Evolutionary conservation across 306 rosid genomes (phyloP), one percentile per base, ranked within the genome.

Genomic region (Cucurbita ficifolia): DNA sequence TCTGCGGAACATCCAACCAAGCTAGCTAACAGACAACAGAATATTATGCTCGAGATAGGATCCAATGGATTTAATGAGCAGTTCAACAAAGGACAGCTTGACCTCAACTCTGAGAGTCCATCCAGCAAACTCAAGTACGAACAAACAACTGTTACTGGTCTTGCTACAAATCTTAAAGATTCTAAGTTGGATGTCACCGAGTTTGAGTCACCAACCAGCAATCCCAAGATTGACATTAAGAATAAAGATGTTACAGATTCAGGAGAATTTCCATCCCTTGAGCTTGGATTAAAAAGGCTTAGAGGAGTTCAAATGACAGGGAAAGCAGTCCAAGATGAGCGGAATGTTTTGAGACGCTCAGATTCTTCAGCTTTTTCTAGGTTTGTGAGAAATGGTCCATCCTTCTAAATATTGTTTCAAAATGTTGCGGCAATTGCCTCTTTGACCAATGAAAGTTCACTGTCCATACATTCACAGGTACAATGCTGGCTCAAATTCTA

Each of bases 331-430:
- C 87, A 85, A 69, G 90, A 89, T 82, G 92, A 82, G 24, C 84
- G 88, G 51, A 86, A 85, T 84, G 89, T 85, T 76, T 83, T 88
- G 70, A 89, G 96, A 79, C 92, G 86, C 45, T 88, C 90, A 7
- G 92, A 88, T 53, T 88, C 82, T 77, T 85, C 96, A 59, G 94
- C 97, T 68, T 89, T 92, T 86, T 85, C 96, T 72, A 89, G 92
- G 97, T 92, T 82, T 74, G 68, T 72, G 46, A 46, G 53, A 38
- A 70, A 70, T 70, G 74, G 74, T 29, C 21, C 40, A 18, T 70
- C 59, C 46, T 70, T 43, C 19, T 48, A 46, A 7, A 70, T 8
- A 16, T 50, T 33, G 46, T 49, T 70, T 70, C 59, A 16, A 70
- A 70, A 29, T 70, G 46, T 49, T 29, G 22, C 8, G 59, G 74